A percentile compares a stretch with the other conserved stretches of the same genome.
Conservation (phyloP, 2,329 filamentous ascomycete genomes). For the Rhynchosporium graminicola region DNA sequence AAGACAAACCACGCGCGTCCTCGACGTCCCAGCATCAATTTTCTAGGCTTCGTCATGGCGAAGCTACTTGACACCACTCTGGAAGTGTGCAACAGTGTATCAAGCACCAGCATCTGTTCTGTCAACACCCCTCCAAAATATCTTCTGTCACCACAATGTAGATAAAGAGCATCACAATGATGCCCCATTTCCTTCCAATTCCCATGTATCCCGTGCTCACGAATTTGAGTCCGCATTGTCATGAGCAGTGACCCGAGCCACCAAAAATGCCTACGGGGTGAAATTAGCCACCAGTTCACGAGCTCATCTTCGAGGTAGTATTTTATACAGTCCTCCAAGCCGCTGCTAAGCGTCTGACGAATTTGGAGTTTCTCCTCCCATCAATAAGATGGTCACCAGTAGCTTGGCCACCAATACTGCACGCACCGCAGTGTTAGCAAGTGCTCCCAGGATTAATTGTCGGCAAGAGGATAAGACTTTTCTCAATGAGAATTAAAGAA, state of each 20-base stretch:
- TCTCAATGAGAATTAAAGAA: too few species aligned
- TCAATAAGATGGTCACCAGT: not conserved
- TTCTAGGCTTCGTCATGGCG: too few species aligned
- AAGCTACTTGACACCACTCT: too few species aligned
- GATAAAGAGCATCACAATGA: not conserved
- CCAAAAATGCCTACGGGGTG: not conserved
- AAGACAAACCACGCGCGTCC: too few species aligned
- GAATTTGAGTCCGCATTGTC: not conserved
- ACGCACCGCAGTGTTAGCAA: too few species aligned
- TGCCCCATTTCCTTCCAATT: conserved; percentile 1
- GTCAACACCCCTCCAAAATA: not conserved
- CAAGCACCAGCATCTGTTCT: too few species aligned
- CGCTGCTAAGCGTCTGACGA: not conserved
- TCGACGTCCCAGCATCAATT: not conserved
- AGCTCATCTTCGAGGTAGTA: not conserved
- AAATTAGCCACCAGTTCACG: not conserved
- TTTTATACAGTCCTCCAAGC: not conserved
- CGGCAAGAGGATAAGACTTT: too few species aligned
- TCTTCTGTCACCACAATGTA: not conserved
- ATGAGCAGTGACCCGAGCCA: not conserved
- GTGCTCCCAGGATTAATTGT: too few species aligned
- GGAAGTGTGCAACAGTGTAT: too few species aligned
- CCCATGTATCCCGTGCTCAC: not conserved
- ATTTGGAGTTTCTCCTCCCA: conserved; percentile 1
- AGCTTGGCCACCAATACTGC: not conserved